Base-by-base conservation (phyloP, 1,139 yeast species). In the Candida mesenterica region DNA sequence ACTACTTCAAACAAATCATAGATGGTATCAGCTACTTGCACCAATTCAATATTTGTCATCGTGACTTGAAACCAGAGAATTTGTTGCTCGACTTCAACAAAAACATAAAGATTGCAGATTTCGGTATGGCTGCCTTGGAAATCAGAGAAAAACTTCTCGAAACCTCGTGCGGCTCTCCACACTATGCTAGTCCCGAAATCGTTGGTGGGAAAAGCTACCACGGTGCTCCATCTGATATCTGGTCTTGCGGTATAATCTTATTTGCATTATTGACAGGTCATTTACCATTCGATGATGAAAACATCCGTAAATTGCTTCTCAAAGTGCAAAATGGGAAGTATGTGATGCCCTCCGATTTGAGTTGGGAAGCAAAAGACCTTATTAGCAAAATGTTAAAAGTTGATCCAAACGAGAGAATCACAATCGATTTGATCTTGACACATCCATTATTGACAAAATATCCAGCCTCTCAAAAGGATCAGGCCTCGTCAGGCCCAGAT, bases 81-180 rank as follows among this genome's bases (percentile, higher is more conserved):
- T 70, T 92, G 48, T 67, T 92, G 33, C 68, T 92, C 32, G 98
- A 94, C 63, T 82, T 84, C 57, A 77, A 87, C 57, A 79, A 83
- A 46, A 89, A 87, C 58, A 89, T 92, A 60, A 92, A 92, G 59
- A 90, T 92, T 49, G 98, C 99, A 12, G 99, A 92, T 63, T 92
- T 92, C 59, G 99, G 99, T 27, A 94, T 92, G 98, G 98, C 99
- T n/a, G 98, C 98, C 2, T 68, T 92, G 32, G 98, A 92, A 59
- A 82, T 95, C 27, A 77, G 79, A 39, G 95, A 84, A 49, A 77
- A 85, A 50, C 65, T 92, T 54, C 70, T 94, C 39, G 97, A 92
- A 58, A 92, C 98, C 1, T 83, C 95, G 22, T 92, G 99, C 63
- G 99, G 99, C 1, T 88, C 97, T 15, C 98, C 98, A 15, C 98